Conservation (phyloP, 768 basidiomycete genomes). For the Terana coerulea region DNA sequence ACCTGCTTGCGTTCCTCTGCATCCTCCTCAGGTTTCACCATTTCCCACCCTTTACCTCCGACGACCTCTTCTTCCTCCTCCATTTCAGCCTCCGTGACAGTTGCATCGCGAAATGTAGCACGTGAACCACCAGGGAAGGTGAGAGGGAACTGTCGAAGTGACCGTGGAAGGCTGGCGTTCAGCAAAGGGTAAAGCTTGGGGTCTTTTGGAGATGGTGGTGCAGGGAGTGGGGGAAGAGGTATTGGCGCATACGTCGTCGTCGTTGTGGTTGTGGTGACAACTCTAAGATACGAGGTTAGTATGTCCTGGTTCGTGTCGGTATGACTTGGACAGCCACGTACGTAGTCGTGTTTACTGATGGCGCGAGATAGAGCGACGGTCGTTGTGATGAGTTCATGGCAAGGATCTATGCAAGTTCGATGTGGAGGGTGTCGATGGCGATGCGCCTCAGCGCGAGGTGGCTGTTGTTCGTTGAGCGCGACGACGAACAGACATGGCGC, state of each 20-base stretch:
- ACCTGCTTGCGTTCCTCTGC: conserved; percentile 48
- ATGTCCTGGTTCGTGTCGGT: background rate
- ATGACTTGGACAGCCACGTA: conserved; percentile 33
- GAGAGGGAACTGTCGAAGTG: conserved; percentile 70
- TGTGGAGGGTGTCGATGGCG: background rate
- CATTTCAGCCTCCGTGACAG: conserved; percentile 60
- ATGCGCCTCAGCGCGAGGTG: conserved; percentile 2
- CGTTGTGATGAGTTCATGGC: conserved; percentile 62
- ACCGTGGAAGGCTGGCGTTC: conserved; percentile 69
- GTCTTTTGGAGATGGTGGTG: conserved; percentile 69
- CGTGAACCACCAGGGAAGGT: conserved; percentile 78
- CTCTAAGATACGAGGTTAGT: conserved; percentile 38
- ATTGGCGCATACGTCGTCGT: conserved; percentile 91
- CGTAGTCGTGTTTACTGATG: conserved; percentile 85
- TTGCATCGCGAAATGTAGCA: conserved; percentile 75
- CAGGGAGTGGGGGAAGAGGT: conserved; percentile 68
- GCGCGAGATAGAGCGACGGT: conserved; percentile 69
- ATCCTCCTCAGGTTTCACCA: conserved; percentile 65
- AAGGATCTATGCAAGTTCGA: conserved; percentile 8
- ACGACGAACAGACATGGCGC: conserved; percentile 8
- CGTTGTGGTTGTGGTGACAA: conserved; percentile 89
- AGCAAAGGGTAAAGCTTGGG: conserved; percentile 77
- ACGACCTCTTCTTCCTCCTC: conserved; percentile 67
- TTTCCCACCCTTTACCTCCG: conserved; percentile 69
- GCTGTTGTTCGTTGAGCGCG: conserved; percentile 11